Base-by-base conservation (phyloP, 352 stramenopile species). In the Phytophthora ramorum region DNA sequence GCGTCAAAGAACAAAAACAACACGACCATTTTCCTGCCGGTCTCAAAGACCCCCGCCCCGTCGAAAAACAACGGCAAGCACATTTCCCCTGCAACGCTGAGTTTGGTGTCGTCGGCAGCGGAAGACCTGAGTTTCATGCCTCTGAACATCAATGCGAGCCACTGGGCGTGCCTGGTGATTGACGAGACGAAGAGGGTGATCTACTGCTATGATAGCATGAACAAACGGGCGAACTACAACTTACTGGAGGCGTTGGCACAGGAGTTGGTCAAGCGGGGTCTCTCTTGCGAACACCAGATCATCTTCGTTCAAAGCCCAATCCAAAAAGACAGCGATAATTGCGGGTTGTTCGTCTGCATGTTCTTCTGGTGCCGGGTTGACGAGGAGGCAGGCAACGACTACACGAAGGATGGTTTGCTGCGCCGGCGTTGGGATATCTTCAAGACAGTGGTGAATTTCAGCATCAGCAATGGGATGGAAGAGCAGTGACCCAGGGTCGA, bases 151-250 rank as follows among this genome's bases (percentile, higher is more conserved):
- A 62, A 62, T 38, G 16, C 0, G 5, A 56, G 19, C 14, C 56
- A 63, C 12, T 63, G 32, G 54, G 34, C 32, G 6, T 63, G 44
- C 19, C 12, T 63, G 0, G 56, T 48, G 1, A 30, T 63, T 3
- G 45, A 49, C 28, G 10, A 49, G 4, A 47, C 7, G 8, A 40
- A 20, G 20, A 17, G 12, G 16, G 13, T 14, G 3, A 49, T 35
- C 22, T 54, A 52, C 44, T 49, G 32, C 24, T 63, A 48, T 14
- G 56, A 63, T 16, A 63, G 56, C 26, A 17, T 63, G 13, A 28
- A 55, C 16, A 63, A 63, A 12, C 35, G 22, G 2, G 44, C 56
- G 7, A 50, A 56, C 13, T 14, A 49, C 3, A 56, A 55, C 4
- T n/a, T 63, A 28, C 32, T 63, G 2, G 35, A 14, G 8, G 34